Conservation (phyloP, 2,329 filamentous ascomycete species). For the Thielaviopsis punctulata region DNA sequence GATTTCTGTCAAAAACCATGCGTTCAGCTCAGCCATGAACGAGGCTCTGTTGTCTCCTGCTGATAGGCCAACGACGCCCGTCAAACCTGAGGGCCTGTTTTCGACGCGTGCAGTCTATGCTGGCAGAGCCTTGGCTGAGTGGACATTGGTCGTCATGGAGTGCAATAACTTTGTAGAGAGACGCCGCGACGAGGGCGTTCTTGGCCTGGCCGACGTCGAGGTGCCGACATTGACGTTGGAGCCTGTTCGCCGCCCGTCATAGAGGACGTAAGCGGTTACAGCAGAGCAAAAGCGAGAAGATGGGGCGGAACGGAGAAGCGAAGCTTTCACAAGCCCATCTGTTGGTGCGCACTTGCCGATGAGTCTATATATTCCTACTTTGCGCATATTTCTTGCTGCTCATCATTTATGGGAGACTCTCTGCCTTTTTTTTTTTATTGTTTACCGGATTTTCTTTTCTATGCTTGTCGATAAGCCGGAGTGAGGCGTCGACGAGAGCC, state of each 20-base stretch:
- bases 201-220: constrained; percentile 49
- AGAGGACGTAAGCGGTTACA: constrained; percentile 5
- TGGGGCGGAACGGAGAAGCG: too few relatives aligned
- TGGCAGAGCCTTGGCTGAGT: constrained; percentile 62
- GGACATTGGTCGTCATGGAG: constrained; percentile 57
- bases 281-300: too few relatives aligned
- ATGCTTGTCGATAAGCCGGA: neutral
- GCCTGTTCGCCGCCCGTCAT: constrained; percentile 20
- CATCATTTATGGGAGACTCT: neutral
- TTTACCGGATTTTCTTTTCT: neutral
- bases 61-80: constrained; percentile 20
- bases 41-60: neutral
- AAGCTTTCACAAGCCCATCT: neutral
- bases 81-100: constrained; percentile 29
- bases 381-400: constrained; percentile 2
- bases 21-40: neutral
- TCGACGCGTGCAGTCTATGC: constrained; percentile 39
- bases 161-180: constrained; percentile 70
- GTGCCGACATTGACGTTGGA: constrained; percentile 26
- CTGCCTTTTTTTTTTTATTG: neutral
- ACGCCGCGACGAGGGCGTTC: constrained; percentile 55
- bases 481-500: neutral
- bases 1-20: neutral
- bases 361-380: neutral
- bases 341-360: neutral